Base-by-base conservation (phyloP, 106 monocot species). In the Allium cepa region DNA sequence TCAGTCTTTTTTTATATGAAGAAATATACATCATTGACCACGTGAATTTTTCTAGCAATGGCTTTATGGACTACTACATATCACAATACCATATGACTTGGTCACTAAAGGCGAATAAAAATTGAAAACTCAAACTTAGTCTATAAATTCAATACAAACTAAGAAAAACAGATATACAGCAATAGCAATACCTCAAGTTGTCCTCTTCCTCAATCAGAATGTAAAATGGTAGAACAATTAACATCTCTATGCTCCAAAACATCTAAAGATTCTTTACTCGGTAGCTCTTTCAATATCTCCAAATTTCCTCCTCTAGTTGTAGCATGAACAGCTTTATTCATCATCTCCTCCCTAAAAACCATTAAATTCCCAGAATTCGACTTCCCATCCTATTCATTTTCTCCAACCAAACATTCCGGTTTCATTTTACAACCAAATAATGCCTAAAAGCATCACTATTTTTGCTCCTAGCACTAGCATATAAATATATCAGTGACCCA, bases 381-480 rank as follows among this genome's bases (percentile, higher is more conserved):
- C 8, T 13, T 62, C 55, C 56, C 62, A 15, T 17, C 59, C 26
- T 73, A 70, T 10, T 45, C 51, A 7, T 57, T 56, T 12, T 15
- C 57, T 16, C 57, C 64, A 4, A n/a, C 50, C 22, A 47, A 62
- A 46, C 73, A 64, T 69, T 70, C 57, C 5, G 79, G 77, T 4
- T 76, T 61, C 72, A 80, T 48, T 1, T 82, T 77, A 15, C 8
- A 57, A 11, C 84, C 84, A 26, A 88, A 80, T 49, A 92, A 11
- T 81, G 49, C 80, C 76, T 68, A 55, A 92, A 96, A 9, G 84
- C 86, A 63, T 74, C 76, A 0, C 73, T 49, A 50, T 66, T 74
- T 73, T 76, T 86, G 71, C 96, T 80, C 79, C 88, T 77, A 9
- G 96, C 91, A 7, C 88, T 92, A 7, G 92, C 96, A 17, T 88